Percentiles rank a stretch among this genome's conserved stretches.
phyloP scores from a whole-genome alignment of 805 yeast species.

The Metschnikowia vanudenii region DNA sequence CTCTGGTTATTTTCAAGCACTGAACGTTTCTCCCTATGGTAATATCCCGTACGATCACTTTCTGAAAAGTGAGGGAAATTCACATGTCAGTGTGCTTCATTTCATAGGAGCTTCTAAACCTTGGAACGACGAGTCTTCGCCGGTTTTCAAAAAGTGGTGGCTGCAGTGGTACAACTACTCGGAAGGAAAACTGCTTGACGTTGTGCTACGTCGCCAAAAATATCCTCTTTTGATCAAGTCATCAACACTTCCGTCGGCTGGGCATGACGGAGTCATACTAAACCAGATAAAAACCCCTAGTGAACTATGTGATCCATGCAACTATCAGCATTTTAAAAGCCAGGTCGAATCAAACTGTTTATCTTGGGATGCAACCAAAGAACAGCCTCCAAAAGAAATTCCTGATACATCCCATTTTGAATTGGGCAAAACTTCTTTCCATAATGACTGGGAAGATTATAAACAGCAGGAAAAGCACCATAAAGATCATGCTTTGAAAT shows the following conservation, averaged over 20 bases:
- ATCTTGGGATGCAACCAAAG: constrained; percentile 45
- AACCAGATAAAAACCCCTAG: constrained; percentile 15
- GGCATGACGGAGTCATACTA: not conserved
- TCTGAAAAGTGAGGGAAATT: constrained; percentile 2
- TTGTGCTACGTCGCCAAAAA: constrained; percentile 14
- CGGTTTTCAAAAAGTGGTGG: constrained; percentile 40
- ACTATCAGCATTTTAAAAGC: constrained; percentile 25
- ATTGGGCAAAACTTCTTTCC: constrained; percentile 19
- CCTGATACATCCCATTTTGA: constrained; percentile 12
- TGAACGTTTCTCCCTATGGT: constrained; percentile 5
- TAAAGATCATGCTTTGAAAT: constrained; percentile 1
- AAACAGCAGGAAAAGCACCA: not conserved
- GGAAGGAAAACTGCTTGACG: constrained; percentile 24
- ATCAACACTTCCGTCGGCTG: constrained; percentile 1
- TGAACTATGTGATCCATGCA: constrained; percentile 31
- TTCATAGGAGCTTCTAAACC: constrained; percentile 67
- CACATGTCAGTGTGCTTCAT: constrained; percentile 54
- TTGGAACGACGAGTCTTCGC: constrained; percentile 36
- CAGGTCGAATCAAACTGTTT: not conserved
- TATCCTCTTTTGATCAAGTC: constrained; percentile 6
- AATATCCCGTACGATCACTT: constrained; percentile 12
- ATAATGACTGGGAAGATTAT: constrained; percentile 29
- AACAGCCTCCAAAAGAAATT: constrained; percentile 37
- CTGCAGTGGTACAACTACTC: constrained; percentile 34
- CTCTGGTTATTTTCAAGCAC: not conserved